Evolutionary conservation across 1,284 basidiomycete species (phyloP).

Genomic region (Acaromyces ingoldii): DNA sequence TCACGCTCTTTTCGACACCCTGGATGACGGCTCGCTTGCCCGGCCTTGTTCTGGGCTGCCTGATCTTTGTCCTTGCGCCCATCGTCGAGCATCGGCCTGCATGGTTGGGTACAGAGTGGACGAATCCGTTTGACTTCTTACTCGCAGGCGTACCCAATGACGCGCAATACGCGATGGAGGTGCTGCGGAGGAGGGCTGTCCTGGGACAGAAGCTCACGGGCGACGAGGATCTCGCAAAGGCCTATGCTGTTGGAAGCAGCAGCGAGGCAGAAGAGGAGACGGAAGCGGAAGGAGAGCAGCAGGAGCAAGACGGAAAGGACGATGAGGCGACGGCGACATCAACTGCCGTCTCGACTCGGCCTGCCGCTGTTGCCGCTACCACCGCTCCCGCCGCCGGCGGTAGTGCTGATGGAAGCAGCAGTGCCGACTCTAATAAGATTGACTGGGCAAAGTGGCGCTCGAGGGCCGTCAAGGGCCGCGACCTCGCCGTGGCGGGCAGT

Average conservation of each 20-base stretch:
- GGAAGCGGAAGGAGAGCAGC: not conserved
- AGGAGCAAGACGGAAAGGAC: too few relatives aligned
- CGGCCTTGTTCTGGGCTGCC: constrained; percentile 19
- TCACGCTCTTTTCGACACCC: constrained; percentile 14
- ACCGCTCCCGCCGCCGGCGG: not conserved
- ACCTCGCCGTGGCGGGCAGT: constrained; percentile 2
- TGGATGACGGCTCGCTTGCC: constrained; percentile 16
- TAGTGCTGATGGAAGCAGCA: not conserved
- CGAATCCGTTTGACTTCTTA: constrained; percentile 16
- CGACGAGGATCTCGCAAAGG: not conserved
- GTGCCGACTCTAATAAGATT: not conserved
- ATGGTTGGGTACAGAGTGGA: constrained; percentile 17
- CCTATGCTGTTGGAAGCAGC: not conserved
- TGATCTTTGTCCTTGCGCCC: constrained; percentile 25
- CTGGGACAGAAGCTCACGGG: constrained; percentile 19
- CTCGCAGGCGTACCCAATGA: constrained; percentile 36
- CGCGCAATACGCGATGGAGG: constrained; percentile 26
- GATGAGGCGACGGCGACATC: not conserved
- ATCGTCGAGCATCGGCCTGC: constrained; percentile 20
- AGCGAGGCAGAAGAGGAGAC: not conserved
- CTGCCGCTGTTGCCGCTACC: not conserved
- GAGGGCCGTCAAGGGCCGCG: not conserved
- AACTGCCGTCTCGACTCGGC: not conserved
- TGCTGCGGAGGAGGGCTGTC: constrained; percentile 21
- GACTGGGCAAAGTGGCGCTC: constrained; percentile 6